phyloP scores from a whole-genome alignment of 2,329 filamentous ascomycete species.

The Cordyceps tenuipes region DNA sequence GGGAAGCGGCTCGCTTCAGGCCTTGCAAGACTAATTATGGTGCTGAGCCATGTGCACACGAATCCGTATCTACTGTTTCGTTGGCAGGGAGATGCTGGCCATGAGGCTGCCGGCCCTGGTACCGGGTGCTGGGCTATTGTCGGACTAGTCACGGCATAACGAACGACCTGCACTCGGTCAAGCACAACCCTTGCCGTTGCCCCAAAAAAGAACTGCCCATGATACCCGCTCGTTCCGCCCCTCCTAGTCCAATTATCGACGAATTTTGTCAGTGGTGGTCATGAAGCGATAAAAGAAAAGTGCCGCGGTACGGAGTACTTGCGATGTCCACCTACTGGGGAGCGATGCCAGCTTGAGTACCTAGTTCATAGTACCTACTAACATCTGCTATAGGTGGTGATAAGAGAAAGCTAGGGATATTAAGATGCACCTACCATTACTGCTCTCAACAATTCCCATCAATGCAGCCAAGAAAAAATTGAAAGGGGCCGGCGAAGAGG shows the following conservation, averaged over 20 bases:
- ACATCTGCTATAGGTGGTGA: no score
- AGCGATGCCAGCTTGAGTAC: not conserved
- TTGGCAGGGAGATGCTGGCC: not conserved
- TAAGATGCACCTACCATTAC: not conserved
- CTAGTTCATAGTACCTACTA: no score
- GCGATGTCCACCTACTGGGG: not conserved
- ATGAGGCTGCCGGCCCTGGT: not conserved
- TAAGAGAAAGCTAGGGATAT: not conserved
- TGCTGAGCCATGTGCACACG: not conserved
- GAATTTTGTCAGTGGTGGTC: not conserved
- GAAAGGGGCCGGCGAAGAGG: not conserved
- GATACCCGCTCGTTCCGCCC: slow-evolving; percentile 2
- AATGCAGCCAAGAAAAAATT: not conserved
- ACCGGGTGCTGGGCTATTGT: not conserved
- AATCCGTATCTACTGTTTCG: no score
- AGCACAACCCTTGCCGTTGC: not conserved
- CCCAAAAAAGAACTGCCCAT: not conserved
- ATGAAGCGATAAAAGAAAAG: not conserved
- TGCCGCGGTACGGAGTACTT: not conserved
- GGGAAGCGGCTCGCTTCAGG: not conserved
- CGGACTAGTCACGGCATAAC: slow-evolving; percentile 4
- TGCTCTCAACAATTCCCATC: not conserved
- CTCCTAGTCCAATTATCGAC: slow-evolving; percentile 2
- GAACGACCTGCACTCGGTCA: no score
- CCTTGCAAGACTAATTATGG: not conserved